These are phyloP conservation scores for Euptelea pleiosperma DNA, from an alignment of 164 flowering plant genomes.

Conservation along the genomic window DNA sequence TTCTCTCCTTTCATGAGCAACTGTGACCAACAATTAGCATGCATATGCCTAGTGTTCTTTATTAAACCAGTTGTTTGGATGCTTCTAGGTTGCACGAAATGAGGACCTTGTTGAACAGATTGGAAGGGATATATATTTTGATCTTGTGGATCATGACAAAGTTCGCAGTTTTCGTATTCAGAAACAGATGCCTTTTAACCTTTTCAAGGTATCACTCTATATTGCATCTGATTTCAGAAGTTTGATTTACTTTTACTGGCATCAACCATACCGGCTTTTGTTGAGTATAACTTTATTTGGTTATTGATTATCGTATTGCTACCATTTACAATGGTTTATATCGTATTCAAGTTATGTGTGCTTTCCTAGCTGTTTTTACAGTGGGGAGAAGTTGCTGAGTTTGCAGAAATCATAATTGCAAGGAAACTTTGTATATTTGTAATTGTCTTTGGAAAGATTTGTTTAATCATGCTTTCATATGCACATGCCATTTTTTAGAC, in stretches of 20 bases:
- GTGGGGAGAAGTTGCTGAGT: too few species aligned
- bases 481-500: too few species aligned
- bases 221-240: neutral
- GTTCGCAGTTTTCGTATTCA: conserved; percentile 75
- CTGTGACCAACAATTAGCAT: conserved; percentile 1
- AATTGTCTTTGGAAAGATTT: too few species aligned
- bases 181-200: conserved; percentile 56
- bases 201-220: conserved; percentile 51
- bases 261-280: too few species aligned
- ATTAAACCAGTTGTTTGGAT: conserved; percentile 4
- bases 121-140: conserved; percentile 76
- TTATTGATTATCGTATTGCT: too few species aligned
- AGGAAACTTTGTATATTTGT: too few species aligned
- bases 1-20: neutral
- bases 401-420: too few species aligned
- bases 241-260: neutral
- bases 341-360: too few species aligned
- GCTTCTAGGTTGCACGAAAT: conserved; percentile 63
- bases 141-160: conserved; percentile 88
- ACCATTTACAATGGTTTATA: too few species aligned
- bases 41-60: neutral
- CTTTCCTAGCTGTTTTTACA: too few species aligned
- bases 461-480: too few species aligned
- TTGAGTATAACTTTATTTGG: too few species aligned
- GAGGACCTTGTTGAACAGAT: conserved; percentile 76